phyloP scores from a whole-genome alignment of 2,329 filamentous ascomycete genomes.

The Xylariaceae sp. region DNA sequence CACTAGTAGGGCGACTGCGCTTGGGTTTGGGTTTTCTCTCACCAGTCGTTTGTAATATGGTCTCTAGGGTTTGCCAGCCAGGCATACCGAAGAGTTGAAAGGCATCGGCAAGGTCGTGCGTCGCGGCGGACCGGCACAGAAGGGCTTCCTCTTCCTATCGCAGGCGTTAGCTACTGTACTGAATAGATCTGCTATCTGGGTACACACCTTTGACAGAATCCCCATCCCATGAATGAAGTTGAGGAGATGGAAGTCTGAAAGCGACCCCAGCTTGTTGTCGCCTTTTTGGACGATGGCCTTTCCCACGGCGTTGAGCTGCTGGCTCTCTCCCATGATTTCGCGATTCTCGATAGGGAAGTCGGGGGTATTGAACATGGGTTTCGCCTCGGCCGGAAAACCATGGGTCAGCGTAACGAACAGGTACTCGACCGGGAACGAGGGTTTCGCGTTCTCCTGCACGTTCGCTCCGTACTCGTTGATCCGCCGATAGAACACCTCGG shows the following conservation, averaged over 20 bases:
- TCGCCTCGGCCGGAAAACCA: constrained; percentile 78
- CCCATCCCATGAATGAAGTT: constrained; percentile 75
- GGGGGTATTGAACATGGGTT: constrained; percentile 65
- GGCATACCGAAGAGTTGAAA: constrained; percentile 77
- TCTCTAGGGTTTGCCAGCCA: constrained; percentile 90
- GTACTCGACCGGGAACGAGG: constrained; percentile 93
- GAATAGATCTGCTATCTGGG: neutral
- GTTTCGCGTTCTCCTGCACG: constrained; percentile 95
- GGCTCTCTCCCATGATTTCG: constrained; percentile 74
- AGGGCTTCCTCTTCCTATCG: constrained; percentile 78
- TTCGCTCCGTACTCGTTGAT: constrained; percentile 96
- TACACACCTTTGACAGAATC: constrained; percentile 71
- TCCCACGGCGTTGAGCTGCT: constrained; percentile 64
- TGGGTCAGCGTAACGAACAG: constrained; percentile 93
- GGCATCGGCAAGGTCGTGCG: constrained; percentile 71
- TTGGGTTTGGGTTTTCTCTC: constrained; percentile 72
- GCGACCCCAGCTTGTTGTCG: constrained; percentile 51
- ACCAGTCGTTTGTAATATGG: constrained; percentile 94
- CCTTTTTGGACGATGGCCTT: constrained; percentile 58
- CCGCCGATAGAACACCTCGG: constrained; percentile 90
- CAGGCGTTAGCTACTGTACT: constrained; percentile 8
- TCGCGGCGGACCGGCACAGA: constrained; percentile 75
- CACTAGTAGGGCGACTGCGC: constrained; percentile 44
- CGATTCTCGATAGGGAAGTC: constrained; percentile 90
- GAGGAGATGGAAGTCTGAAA: constrained; percentile 94